phyloP scores from a whole-genome alignment of 305 asterid genomes.

The Plantago lanceolata region DNA sequence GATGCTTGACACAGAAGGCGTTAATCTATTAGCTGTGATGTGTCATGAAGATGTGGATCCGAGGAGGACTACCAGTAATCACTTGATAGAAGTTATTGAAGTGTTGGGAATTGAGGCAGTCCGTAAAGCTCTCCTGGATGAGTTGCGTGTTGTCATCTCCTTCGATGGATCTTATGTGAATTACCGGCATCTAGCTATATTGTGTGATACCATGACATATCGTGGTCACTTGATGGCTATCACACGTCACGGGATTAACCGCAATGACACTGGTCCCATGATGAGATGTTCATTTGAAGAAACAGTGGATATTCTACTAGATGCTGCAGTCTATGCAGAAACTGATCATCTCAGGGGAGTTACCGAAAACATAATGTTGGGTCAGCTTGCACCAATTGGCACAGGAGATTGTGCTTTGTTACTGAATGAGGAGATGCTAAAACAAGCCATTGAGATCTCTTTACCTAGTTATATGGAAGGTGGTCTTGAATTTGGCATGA shows the following conservation, averaged over 20 bases:
- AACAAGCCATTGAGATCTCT: constrained; percentile 83
- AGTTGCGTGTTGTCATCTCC: constrained; percentile 90
- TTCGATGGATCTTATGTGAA: constrained; percentile 96
- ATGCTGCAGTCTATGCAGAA: constrained; percentile 96
- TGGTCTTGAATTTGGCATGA: constrained; percentile 83
- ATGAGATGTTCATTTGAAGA: constrained; percentile 99
- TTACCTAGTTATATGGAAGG: constrained; percentile 94
- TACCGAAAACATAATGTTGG: constrained; percentile 90
- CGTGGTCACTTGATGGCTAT: constrained; percentile 99
- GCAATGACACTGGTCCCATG: constrained; percentile 96
- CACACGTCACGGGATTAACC: constrained; percentile 92
- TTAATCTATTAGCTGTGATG: constrained; percentile 88
- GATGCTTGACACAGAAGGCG: constrained; percentile 99
- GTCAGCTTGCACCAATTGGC: constrained; percentile 98
- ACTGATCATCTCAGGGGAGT: constrained; percentile 81
- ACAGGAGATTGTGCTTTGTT: constrained; percentile 83
- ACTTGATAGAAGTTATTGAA: constrained; percentile 90
- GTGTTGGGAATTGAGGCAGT: constrained; percentile 98
- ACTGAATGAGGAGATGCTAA: constrained; percentile 88
- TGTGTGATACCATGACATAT: constrained; percentile 97
- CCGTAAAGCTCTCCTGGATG: constrained; percentile 83
- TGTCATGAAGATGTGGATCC: constrained; percentile 94
- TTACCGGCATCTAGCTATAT: constrained; percentile 84
- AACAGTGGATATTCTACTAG: constrained; percentile 96
- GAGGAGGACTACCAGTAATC: constrained; percentile 89